Evolutionary conservation across 495 filamentous ascomycete species (phyloP), one percentile per base, ranked within the genome.

Genomic region (Talaromyces trachyspermus): DNA sequence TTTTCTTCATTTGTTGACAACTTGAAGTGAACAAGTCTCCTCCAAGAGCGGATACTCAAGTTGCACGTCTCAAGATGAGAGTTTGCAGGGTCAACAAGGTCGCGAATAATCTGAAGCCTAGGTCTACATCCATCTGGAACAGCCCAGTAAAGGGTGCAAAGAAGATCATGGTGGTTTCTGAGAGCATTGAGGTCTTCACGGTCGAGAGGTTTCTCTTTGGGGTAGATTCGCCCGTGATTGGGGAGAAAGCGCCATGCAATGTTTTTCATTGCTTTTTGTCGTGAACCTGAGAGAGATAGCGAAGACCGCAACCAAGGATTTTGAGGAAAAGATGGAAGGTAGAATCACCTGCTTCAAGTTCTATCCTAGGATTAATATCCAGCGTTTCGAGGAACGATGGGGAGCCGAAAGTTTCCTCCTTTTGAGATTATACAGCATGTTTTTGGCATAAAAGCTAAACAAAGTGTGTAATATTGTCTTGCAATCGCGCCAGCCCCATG

Each of bases 321-420:
- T 98, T 98, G 35, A 96, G 72, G 46, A 95, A 80, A n/a, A 95
- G 83, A 60, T 95, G 86, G 53, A 98, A 98, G 49, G 88, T 87
- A n/a, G 78, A 76, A 55, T 98, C 92, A 22, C 82, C 80, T 4
- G 77, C 63, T 38, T 76, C 69, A 25, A 85, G 62, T 10, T 74
- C 68, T 12, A 95, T 61, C 1, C 69, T 70, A 6, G 85, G 86
- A 12, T 70, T 68, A 20, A 65, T 56, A 42, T 82, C 74, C 2
- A 97, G 80, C 37, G 83, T 63, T 44, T 88, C 81, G 5, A 97
- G 78, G 52, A 95, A 97, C 5, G 63, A 60, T 4, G 88, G 85
- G 1, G 92, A 95, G 30, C 76, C 79, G 49, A 78, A 79, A 33
- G 76, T 79, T 50, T 89, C 78, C 58, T 97, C 92, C 22, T 85